A percentile compares a stretch with the other conserved stretches of the same genome.
phyloP scores from a whole-genome alignment of 371 early-diverging fungal species.

The Blastocladiella emersonii region DNA sequence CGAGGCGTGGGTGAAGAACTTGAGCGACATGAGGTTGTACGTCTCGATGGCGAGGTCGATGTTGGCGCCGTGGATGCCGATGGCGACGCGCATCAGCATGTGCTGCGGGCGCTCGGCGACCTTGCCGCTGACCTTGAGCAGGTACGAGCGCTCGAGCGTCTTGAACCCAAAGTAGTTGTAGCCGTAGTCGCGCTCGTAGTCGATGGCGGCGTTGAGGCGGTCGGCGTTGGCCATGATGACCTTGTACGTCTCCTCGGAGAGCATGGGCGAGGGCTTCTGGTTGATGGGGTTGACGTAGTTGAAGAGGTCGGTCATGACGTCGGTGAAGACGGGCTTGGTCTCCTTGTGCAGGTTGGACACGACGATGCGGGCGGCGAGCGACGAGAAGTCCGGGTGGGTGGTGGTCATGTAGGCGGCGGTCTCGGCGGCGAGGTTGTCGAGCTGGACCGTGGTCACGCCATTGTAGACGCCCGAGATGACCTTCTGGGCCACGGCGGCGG shows the following conservation, averaged over 20 bases:
- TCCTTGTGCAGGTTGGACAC: constrained; percentile 96
- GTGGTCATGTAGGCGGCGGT: constrained; percentile 95
- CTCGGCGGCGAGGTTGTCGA: constrained; percentile 95
- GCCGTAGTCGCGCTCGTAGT: constrained; percentile 89
- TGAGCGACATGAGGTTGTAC: constrained; percentile 88
- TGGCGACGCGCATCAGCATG: constrained; percentile 96
- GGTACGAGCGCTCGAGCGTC: constrained; percentile 92
- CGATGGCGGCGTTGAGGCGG: constrained; percentile 76
- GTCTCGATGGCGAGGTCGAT: constrained; percentile 90
- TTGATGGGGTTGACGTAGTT: constrained; percentile 79
- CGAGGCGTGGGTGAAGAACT: constrained; percentile 96
- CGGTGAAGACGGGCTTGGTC: constrained; percentile 83
- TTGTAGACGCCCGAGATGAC: constrained; percentile 91
- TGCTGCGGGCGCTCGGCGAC: constrained; percentile 97
- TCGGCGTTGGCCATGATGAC: constrained; percentile 64
- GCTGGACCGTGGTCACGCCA: constrained; percentile 89
- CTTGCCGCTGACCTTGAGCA: constrained; percentile 70
- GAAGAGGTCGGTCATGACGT: constrained; percentile 76
- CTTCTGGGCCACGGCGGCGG: constrained; percentile 84
- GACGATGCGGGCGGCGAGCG: constrained; percentile 93
- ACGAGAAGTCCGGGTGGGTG: constrained; percentile 94
- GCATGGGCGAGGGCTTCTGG: constrained; percentile 67
- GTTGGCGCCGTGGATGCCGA: constrained; percentile 95
- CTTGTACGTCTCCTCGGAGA: constrained; percentile 63
- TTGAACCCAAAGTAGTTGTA: constrained; percentile 99